A percentile compares a stretch with the other conserved stretches of the same genome.
Conservation (phyloP, 768 basidiomycete species). For the Termitomyces sp. region DNA sequence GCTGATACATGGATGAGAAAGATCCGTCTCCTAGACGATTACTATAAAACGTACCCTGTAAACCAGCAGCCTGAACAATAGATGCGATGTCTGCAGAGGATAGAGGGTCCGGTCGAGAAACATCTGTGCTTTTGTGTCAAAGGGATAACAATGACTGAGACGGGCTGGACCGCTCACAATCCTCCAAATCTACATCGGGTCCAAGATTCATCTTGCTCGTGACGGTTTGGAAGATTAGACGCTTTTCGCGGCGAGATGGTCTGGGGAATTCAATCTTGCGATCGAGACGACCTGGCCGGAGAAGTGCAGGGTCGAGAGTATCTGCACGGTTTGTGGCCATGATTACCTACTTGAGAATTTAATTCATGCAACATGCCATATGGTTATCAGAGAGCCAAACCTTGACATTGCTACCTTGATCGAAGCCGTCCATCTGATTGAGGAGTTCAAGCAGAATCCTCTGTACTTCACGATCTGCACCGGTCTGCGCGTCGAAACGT, state of each 20-base stretch:
- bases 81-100: constrained; percentile 95
- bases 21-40: background rate
- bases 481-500: constrained; percentile 98
- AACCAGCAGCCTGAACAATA: constrained; percentile 93
- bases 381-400: constrained; percentile 34
- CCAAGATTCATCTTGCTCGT: constrained; percentile 97
- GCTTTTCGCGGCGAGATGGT: constrained; percentile 90
- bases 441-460: constrained; percentile 94
- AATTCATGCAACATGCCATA: background rate
- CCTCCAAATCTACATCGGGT: constrained; percentile 96
- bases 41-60: constrained; percentile 66
- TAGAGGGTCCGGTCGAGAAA: constrained; percentile 92
- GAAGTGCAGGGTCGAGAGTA: constrained; percentile 93
- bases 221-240: constrained; percentile 96
- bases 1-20: constrained; percentile 39
- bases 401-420: constrained; percentile 98
- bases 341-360: constrained; percentile 66
- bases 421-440: constrained; percentile 99
- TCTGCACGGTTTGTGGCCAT: constrained; percentile 99
- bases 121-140: constrained; percentile 49
- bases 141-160: background rate
- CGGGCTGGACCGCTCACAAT: constrained; percentile 59
- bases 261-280: constrained; percentile 98
- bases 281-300: constrained; percentile 96
- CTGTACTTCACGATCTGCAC: constrained; percentile 98